Percentiles rank a stretch among this genome's conserved stretches.
Conservation (phyloP, 2,329 filamentous ascomycete genomes). For the Whalleya microplaca region DNA sequence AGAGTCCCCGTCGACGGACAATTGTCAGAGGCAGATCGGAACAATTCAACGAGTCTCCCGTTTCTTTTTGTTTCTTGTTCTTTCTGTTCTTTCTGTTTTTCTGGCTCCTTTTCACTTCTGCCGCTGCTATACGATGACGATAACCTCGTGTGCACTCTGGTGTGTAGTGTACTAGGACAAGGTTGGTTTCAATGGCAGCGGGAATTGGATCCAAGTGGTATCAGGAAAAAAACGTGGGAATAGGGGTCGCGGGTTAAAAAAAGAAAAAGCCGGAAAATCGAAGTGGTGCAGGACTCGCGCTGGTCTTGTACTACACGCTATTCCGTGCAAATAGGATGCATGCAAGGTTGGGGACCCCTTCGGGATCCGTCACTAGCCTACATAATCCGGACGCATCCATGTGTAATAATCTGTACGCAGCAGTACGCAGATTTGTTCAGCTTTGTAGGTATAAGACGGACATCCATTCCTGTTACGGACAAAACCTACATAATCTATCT, state of each 20-base stretch:
- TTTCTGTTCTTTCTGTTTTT: too few species aligned
- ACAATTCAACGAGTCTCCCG: neutral
- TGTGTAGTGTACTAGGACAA: neutral
- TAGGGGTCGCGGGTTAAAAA: conserved; percentile 11
- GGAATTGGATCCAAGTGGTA: neutral
- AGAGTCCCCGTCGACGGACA: neutral
- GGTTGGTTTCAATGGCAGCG: too few species aligned
- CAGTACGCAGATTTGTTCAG: too few species aligned
- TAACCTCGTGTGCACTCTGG: too few species aligned
- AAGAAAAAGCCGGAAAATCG: conserved; percentile 1
- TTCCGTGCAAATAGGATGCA: too few species aligned
- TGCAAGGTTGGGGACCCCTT: neutral
- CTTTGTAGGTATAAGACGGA: too few species aligned
- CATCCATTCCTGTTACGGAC: too few species aligned
- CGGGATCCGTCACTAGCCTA: neutral
- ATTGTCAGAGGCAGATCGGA: neutral
- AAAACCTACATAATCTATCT: too few species aligned
- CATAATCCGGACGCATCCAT: too few species aligned
- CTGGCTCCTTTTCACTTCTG: too few species aligned
- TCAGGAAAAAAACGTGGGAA: neutral
- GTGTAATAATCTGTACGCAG: too few species aligned
- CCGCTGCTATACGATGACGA: too few species aligned
- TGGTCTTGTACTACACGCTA: neutral
- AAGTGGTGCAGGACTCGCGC: neutral
- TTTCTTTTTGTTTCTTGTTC: neutral